Evolutionary conservation across 2,329 filamentous ascomycete species (phyloP).

Genomic region (Verticillium isaacii): DNA sequence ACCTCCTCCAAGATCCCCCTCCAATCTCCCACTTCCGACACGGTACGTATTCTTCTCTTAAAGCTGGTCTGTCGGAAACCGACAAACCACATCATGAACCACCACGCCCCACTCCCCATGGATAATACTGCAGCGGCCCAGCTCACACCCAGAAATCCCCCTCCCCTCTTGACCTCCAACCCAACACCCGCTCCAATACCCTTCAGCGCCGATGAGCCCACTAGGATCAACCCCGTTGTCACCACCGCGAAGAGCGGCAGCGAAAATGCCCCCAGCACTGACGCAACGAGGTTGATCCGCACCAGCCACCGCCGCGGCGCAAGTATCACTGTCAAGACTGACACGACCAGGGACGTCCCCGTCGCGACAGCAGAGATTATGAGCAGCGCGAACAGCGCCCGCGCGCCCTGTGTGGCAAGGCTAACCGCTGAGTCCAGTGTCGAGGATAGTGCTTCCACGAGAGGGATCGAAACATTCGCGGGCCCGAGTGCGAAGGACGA

Average conservation of each 20-base stretch:
- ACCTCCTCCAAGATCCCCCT: slow-evolving; percentile 16
- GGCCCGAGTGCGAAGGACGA: slow-evolving; percentile 14
- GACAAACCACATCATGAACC: slow-evolving; percentile 19
- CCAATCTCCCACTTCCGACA: slow-evolving; percentile 16
- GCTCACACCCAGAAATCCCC: slow-evolving; percentile 11
- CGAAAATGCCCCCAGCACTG: slow-evolving; percentile 5
- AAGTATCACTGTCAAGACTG: slow-evolving; percentile 10
- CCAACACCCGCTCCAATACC: slow-evolving; percentile 9
- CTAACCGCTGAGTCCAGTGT: slow-evolving; percentile 10
- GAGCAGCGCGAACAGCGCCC: slow-evolving; percentile 13
- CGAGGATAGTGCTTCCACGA: slow-evolving; percentile 11
- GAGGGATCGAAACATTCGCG: slow-evolving; percentile 16
- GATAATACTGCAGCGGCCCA: slow-evolving; percentile 14
- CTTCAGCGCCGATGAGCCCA: slow-evolving; percentile 5
- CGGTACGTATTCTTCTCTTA: slow-evolving; percentile 13
- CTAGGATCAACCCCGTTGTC: slow-evolving; percentile 10
- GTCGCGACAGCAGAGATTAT: slow-evolving; percentile 10
- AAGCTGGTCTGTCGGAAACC: slow-evolving; percentile 15
- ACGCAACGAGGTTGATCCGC: slow-evolving; percentile 7
- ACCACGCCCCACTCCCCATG: slow-evolving; percentile 7
- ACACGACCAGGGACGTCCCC: slow-evolving; percentile 13
- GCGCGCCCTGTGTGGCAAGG: slow-evolving; percentile 11
- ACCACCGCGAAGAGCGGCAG: slow-evolving; percentile 11
- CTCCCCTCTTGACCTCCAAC: slow-evolving; percentile 9
- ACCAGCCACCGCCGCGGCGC: slow-evolving; percentile 9